These are phyloP conservation scores for Russula lepida DNA, from an alignment of 768 basidiomycete genomes.

Conservation along the genomic window DNA sequence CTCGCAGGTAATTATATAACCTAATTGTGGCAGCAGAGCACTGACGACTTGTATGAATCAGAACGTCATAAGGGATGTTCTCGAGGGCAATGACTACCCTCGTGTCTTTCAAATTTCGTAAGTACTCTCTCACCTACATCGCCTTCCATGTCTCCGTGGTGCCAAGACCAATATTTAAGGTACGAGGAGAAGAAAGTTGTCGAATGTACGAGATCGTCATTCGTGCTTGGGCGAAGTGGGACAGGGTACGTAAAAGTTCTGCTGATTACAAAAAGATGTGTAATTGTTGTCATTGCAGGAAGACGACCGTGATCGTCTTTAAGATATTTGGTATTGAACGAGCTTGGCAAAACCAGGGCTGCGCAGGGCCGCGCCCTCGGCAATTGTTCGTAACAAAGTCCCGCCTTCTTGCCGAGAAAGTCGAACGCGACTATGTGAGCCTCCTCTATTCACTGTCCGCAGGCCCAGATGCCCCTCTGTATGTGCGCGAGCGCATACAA, in stretches of 20 bases:
- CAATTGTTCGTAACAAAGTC: slow-evolving; percentile 73
- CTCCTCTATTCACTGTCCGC: slow-evolving; percentile 38
- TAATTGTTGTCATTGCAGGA: slow-evolving; percentile 31
- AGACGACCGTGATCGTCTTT: slow-evolving; percentile 71
- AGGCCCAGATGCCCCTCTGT: slow-evolving; percentile 30
- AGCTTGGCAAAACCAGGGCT: slow-evolving; percentile 36
- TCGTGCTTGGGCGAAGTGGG: slow-evolving; percentile 45
- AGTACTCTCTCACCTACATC: neutral
- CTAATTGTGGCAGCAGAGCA: neutral
- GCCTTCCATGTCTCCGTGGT: neutral
- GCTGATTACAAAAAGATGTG: neutral
- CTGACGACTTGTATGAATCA: neutral
- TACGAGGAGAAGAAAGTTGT: slow-evolving; percentile 13
- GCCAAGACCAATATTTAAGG: neutral
- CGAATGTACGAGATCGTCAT: slow-evolving; percentile 14
- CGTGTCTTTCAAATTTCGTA: slow-evolving; percentile 19
- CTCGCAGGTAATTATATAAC: slow-evolving; percentile 4
- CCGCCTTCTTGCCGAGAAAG: slow-evolving; percentile 53
- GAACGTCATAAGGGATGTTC: slow-evolving; percentile 8
- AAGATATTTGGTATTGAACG: slow-evolving; percentile 64
- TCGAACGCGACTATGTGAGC: slow-evolving; percentile 56
- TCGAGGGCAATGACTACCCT: slow-evolving; percentile 12
- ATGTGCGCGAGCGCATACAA: slow-evolving; percentile 30
- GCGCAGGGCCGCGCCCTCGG: slow-evolving; percentile 39
- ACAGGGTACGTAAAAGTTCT: slow-evolving; percentile 44